Conservation (phyloP, 1,284 basidiomycete genomes). For the Tilletia caries region DNA sequence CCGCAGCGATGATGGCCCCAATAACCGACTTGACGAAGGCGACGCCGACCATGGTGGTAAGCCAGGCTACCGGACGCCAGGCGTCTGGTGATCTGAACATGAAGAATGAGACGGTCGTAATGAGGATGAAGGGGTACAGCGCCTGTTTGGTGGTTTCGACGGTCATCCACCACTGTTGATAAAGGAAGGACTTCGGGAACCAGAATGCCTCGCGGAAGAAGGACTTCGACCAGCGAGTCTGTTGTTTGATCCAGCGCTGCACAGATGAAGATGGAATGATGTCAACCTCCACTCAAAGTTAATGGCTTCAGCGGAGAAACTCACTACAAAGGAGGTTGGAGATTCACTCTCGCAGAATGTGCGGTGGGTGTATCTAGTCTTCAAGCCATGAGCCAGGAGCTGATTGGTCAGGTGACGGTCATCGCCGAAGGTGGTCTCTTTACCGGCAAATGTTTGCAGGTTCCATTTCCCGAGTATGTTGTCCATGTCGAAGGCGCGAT, state of each 20-base stretch:
- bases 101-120: constrained; percentile 15
- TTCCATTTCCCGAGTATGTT: constrained; percentile 14
- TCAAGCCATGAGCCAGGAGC: constrained; percentile 13
- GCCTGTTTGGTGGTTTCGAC: constrained; percentile 16
- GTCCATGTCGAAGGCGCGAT: constrained; percentile 17
- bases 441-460: constrained; percentile 16
- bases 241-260: constrained; percentile 16
- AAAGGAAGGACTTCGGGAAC: constrained; percentile 13
- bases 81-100: neutral
- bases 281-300: neutral
- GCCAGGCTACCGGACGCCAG: constrained; percentile 12
- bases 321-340: constrained; percentile 11
- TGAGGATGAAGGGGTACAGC: constrained; percentile 18
- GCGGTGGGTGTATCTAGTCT: constrained; percentile 17
- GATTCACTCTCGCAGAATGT: constrained; percentile 16
- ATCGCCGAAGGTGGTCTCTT: constrained; percentile 17
- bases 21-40: constrained; percentile 14
- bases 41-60: constrained; percentile 18
- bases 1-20: constrained; percentile 12
- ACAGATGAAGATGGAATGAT: neutral
- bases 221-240: constrained; percentile 17
- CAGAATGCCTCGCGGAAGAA: constrained; percentile 20
- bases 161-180: constrained; percentile 14
- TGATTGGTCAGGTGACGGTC: constrained; percentile 18
- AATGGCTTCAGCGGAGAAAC: neutral